phyloP scores from a whole-genome alignment of 805 yeast genomes.

The Teunomyces aglyptinius region DNA sequence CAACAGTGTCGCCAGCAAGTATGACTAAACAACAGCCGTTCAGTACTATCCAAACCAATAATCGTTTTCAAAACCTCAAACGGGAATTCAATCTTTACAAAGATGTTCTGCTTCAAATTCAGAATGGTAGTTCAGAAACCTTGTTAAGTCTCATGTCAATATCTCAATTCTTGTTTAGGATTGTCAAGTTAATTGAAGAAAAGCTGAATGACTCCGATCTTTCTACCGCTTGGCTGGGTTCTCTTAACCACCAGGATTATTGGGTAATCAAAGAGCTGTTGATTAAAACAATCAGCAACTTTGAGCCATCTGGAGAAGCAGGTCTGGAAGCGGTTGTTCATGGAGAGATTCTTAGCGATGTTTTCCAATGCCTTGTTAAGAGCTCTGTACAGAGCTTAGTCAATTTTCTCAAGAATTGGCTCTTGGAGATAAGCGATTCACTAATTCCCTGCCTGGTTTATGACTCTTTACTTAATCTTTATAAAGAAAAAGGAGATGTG shows the following conservation, averaged over 20 bases:
- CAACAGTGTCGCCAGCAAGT: conserved; percentile 29
- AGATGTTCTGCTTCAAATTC: conserved; percentile 39
- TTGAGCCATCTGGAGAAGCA: conserved; percentile 10
- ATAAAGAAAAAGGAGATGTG: conserved; percentile 8
- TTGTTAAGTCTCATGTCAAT: conserved; percentile 28
- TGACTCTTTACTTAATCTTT: conserved; percentile 28
- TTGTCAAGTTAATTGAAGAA: conserved; percentile 19
- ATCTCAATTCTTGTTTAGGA: conserved; percentile 28
- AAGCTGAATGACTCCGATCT: conserved; percentile 7
- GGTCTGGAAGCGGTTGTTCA: conserved; percentile 23
- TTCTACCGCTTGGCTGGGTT: conserved; percentile 24
- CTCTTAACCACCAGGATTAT: conserved; percentile 30
- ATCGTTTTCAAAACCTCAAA: conserved; percentile 37
- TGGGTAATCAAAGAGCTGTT: conserved; percentile 35
- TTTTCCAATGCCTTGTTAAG: conserved; percentile 11
- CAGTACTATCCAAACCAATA: conserved; percentile 26
- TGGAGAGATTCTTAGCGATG: conserved; percentile 17
- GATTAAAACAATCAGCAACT: conserved; percentile 20
- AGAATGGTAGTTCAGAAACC: conserved; percentile 13
- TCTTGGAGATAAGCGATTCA: conserved; percentile 40
- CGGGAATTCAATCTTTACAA: conserved; percentile 37
- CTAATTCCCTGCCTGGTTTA: conserved; percentile 41
- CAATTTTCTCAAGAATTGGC: conserved; percentile 39
- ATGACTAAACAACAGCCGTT: conserved; percentile 16
- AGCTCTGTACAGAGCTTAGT: conserved; percentile 15